Percentiles rank a stretch among this genome's conserved stretches.
Conservation (phyloP, 140 eudicot species). For the Senecio squalidus region DNA sequence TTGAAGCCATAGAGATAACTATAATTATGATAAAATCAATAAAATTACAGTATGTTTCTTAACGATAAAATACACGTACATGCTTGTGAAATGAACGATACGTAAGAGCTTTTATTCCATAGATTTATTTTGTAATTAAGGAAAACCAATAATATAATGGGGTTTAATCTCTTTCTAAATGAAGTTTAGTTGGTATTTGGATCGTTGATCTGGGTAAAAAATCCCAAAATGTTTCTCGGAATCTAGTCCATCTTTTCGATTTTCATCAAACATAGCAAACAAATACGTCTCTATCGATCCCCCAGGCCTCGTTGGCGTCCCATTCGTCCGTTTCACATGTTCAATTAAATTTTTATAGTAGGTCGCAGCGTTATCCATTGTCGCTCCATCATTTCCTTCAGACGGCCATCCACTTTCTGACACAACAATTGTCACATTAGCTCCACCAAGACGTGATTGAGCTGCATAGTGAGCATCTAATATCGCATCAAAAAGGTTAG, state of each 20-base stretch:
- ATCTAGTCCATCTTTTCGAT: neutral
- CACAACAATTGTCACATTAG: constrained; percentile 19
- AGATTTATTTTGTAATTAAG: too few relatives aligned
- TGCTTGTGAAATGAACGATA: too few relatives aligned
- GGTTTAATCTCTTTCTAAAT: too few relatives aligned
- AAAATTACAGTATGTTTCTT: too few relatives aligned
- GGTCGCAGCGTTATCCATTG: constrained; percentile 9
- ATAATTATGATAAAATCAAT: too few relatives aligned
- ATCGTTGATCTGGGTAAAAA: neutral
- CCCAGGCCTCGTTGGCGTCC: constrained; percentile 7
- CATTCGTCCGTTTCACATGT: constrained; percentile 20
- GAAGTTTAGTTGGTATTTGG: neutral
- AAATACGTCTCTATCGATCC: neutral
- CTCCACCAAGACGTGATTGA: too few relatives aligned
- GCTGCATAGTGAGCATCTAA: constrained; percentile 17
- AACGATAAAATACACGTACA: too few relatives aligned
- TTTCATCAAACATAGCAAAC: constrained; percentile 9
- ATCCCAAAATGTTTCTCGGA: constrained; percentile 4
- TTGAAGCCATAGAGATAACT: too few relatives aligned
- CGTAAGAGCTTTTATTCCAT: neutral
- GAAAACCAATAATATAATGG: too few relatives aligned
- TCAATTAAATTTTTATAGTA: constrained; percentile 22
- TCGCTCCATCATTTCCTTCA: neutral
- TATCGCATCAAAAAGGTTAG: constrained; percentile 29
- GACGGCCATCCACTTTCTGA: constrained; percentile 48